These are phyloP conservation scores for Blastobotrys aristatus DNA, from an alignment of 1,139 yeast species.

Conservation along the genomic window DNA sequence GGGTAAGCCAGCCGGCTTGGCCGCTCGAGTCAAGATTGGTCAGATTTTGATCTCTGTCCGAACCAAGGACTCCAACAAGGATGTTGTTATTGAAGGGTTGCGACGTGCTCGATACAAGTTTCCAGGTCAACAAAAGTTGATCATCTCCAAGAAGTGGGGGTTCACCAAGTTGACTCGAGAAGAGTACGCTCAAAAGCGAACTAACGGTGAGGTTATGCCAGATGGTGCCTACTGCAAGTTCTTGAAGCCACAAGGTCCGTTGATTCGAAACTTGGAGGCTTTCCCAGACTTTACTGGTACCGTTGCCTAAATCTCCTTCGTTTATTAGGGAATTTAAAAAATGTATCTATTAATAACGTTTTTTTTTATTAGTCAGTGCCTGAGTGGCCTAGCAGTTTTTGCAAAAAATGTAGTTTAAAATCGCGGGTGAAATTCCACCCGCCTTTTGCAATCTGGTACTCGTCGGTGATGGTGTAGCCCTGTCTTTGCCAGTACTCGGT, in stretches of 20 bases:
- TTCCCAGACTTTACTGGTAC: conserved; percentile 79
- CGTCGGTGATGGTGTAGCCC: background rate
- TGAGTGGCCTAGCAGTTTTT: no score
- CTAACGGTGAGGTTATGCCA: conserved; percentile 96
- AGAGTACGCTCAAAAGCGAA: conserved; percentile 90
- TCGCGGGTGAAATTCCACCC: conserved; percentile 5
- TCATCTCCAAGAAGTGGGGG: conserved; percentile 99
- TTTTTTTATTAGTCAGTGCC: no score
- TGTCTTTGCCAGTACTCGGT: conserved; percentile 5
- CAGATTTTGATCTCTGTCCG: conserved; percentile 97
- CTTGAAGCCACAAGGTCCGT: conserved; percentile 93
- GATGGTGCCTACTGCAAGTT: conserved; percentile 99
- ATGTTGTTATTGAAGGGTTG: conserved; percentile 95
- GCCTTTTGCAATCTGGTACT: conserved; percentile 2
- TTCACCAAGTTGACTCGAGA: conserved; percentile 99
- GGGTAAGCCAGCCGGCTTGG: conserved; percentile 99
- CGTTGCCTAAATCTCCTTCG: conserved; percentile 25
- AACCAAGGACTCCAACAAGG: conserved; percentile 98
- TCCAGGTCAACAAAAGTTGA: conserved; percentile 99
- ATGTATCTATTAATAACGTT: no score
- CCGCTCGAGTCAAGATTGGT: conserved; percentile 98
- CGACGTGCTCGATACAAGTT: conserved; percentile 99
- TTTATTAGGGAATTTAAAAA: no score
- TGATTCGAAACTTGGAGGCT: conserved; percentile 84
- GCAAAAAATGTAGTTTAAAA: background rate